Conservation (phyloP, 2,329 filamentous ascomycete genomes). For the Trichothecium roseum region DNA sequence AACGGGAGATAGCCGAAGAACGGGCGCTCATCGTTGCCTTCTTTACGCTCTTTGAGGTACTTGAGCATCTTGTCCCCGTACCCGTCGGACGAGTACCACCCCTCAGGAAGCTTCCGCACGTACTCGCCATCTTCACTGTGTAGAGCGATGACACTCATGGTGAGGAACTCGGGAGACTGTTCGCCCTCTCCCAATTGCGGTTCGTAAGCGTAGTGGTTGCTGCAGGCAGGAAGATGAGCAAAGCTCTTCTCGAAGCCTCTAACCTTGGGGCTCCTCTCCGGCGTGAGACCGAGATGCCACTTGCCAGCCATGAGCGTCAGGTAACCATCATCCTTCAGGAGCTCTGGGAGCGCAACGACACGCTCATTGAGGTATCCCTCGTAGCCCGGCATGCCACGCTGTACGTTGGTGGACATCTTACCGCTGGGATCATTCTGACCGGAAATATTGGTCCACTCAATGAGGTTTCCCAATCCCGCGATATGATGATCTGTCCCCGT, state of each 20-base stretch:
- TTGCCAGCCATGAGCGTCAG: constrained; percentile 52
- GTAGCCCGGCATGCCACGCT: constrained; percentile 48
- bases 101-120: constrained; percentile 32
- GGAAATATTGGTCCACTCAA: constrained; percentile 31
- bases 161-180: constrained; percentile 22
- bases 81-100: constrained; percentile 42
- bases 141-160: constrained; percentile 11
- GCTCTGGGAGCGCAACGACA: constrained; percentile 47
- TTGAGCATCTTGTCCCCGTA: constrained; percentile 41
- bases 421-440: constrained; percentile 5
- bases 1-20: constrained; percentile 54
- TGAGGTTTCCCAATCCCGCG: constrained; percentile 45
- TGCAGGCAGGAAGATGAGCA: constrained; percentile 49
- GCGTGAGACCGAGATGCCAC: constrained; percentile 51
- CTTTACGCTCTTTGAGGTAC: constrained; percentile 40
- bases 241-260: constrained; percentile 50
- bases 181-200: constrained; percentile 27
- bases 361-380: constrained; percentile 53
- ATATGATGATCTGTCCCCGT: constrained; percentile 46
- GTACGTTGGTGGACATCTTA: constrained; percentile 18
- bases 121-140: constrained; percentile 26
- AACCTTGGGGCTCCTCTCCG: constrained; percentile 42
- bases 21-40: constrained; percentile 21
- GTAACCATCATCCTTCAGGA: constrained; percentile 48
- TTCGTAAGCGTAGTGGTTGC: constrained; percentile 40